Base-by-base conservation (phyloP, 768 basidiomycete species). In the Phylloporus sp. region DNA sequence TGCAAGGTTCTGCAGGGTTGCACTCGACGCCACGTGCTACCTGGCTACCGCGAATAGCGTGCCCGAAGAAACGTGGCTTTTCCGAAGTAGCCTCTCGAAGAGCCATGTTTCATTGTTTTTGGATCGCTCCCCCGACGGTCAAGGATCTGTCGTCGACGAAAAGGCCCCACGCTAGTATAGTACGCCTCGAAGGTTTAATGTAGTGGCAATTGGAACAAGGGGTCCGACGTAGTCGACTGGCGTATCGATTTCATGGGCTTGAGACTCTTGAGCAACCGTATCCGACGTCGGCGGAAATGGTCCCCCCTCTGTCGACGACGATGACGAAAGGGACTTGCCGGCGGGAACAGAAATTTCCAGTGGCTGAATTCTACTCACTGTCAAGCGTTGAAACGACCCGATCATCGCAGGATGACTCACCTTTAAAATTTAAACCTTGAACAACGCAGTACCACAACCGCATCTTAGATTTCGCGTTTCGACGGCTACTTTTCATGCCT, bases 291-390 rank as follows among this genome's bases (percentile, higher is more conserved):
- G 36, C 50, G 50, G 48, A 50, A n/a, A 43, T 11, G 10, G 15
- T 23, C 42, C n/a, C n/a, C n/a, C n/a, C n/a, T n/a, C n/a, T n/a
- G n/a, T n/a, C 34, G 44, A 33, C 33, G 22, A 40, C 7, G 39
- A 36, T 50, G 44, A n/a, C n/a, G n/a, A n/a, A 50, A 46, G 46
- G 17, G 24, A 26, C 18, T n/a, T 11, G 17, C 14, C 22, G 15
- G 22, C 9, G 3, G 22, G 22, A 9, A 34, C 14, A 32, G 31
- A 14, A 32, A n/a, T n/a, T n/a, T 32, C 31, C 31, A n/a, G n/a
- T 32, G 49, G 49, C 42, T 50, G 50, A 44, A 50, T 23, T 43
- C 22, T 43, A 50, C 46, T 51, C 14, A 17, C 31, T 38, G 50
- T 49, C 48, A 17, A 3, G 29, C 20, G 15, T 39, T 52, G 38